Evolutionary conservation across 2,329 filamentous ascomycete genomes (phyloP), one percentile per base, ranked within the genome.

Genomic region (Exophiala phaeomuriformis): DNA sequence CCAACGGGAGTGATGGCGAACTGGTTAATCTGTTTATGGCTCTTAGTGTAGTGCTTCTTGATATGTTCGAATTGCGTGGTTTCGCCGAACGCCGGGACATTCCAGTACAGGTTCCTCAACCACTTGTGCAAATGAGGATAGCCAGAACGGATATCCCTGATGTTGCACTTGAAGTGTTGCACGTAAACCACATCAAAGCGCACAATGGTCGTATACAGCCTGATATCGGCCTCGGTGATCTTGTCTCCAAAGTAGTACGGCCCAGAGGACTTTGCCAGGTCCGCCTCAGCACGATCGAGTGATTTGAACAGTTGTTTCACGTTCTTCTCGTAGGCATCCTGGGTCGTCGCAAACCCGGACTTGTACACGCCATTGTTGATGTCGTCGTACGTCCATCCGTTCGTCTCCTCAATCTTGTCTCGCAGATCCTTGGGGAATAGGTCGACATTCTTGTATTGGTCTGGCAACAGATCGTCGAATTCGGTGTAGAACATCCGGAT

Each of bases 41-140:
- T 82, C 73, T 81, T 82, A 2, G 81, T 84, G 66, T 85, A 85
- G 64, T 85, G 82, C 42, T 79, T 85, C 80, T 95, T 96, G 75
- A 97, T 97, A 72, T 98, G 93, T 69, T 94, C 81, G 68, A 95
- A 95, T 69, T 96, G 81, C 27, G 90, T 95, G 57, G 90, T 93
- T 48, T 86, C 81, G 59, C 75, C 75, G 73, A 95, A 96, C 2
- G 88, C 89, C 0, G 82, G 76, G 28, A 82, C 69, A 62, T 85
- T 84, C 90, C 90, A 95, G 74, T 95, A 96, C 63, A 95, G 72
- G 65, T 84, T 79, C 51, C 87, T 78, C 72, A 95, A 70, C 90
- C 90, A 96, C 55, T 73, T 75, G 73, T 96, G 88, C 54, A 95
- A 72, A 47, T 78, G 75, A 30, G 90, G 90, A 68, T 93, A 96